Base-by-base conservation (phyloP, 1,139 yeast genomes). In the Pichia sp. region DNA sequence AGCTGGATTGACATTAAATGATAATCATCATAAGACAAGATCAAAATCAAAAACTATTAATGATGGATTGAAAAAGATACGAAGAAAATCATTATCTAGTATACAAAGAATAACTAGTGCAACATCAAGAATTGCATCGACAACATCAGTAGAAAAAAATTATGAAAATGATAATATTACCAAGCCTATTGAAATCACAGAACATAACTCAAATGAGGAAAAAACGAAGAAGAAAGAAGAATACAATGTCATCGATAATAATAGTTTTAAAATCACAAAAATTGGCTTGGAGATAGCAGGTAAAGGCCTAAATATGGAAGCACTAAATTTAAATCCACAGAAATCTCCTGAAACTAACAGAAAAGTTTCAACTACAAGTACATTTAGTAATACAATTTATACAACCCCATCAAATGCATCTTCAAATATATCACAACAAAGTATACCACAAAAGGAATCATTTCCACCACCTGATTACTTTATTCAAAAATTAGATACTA, bases 391-490 rank as follows among this genome's bases (percentile, higher is more conserved):
- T 16, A 18, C 45, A 19, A 13, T 33, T 3, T 31, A 44, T 31
- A 8, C 29, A 16, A 11, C 27, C 7, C 16, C 46, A 22, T 44
- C 46, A 16, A 44, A 44, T 16, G 29, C 39, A 22, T 30, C 49
- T 10, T 34, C 46, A 28, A 25, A n/a, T 14, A 34, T 9, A 5
- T 31, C 42, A 5, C 42, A 42, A 5, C 18, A 22, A 29, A 34
- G 18, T 33, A 14, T 13, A 19, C 11, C 39, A 11, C 22, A 18
- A 28, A 36, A 14, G 14, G 13, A 29, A 10, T n/a, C 29, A 30
- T 6, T 18, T 67, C 53, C 64, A 60, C 44, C 70, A 7, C 81
- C 82, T 0, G 76, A 73, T 51, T 74, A 69, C 59, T 77, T 73
- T 63, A 69, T 79, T 16, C 68, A 72, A 45, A 64, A 67, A 53